Evolutionary conservation across 257 asterid species (phyloP).

Genomic region (Echium plantagineum): DNA sequence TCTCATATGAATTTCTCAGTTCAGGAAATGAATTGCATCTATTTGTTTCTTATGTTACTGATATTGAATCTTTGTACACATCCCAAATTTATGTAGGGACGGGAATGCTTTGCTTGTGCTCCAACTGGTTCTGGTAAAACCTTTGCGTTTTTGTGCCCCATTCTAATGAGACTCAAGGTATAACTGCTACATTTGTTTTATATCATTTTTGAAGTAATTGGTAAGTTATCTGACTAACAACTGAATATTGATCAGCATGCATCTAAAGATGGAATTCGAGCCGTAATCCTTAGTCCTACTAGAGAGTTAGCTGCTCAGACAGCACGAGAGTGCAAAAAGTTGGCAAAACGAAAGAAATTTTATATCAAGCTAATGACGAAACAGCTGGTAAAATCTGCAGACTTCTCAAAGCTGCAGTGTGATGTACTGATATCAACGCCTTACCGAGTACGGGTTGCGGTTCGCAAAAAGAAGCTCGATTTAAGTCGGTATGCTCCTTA

Average conservation of each 20-base stretch:
- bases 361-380: constrained; percentile 79
- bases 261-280: constrained; percentile 70
- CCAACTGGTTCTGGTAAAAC: constrained; percentile 98
- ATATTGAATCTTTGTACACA: constrained; percentile 5
- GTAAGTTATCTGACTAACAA: constrained; percentile 18
- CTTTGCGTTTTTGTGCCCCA: constrained; percentile 75
- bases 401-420: constrained; percentile 72
- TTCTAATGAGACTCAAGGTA: constrained; percentile 79
- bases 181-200: background rate
- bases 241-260: constrained; percentile 38
- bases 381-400: constrained; percentile 68
- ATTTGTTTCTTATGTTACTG: background rate
- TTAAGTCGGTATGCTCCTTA: constrained; percentile 59
- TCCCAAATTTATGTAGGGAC: constrained; percentile 37
- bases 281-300: constrained; percentile 89
- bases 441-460: constrained; percentile 54
- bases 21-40: constrained; percentile 1
- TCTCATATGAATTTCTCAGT: too few species aligned
- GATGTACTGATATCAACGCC: constrained; percentile 93
- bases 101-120: constrained; percentile 94
- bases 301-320: constrained; percentile 98
- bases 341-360: constrained; percentile 73
- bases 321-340: constrained; percentile 81
- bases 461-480: constrained; percentile 77
- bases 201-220: background rate